Evolutionary conservation across 2,329 filamentous ascomycete species (phyloP).

Genomic region (Fusarium mundagurra): DNA sequence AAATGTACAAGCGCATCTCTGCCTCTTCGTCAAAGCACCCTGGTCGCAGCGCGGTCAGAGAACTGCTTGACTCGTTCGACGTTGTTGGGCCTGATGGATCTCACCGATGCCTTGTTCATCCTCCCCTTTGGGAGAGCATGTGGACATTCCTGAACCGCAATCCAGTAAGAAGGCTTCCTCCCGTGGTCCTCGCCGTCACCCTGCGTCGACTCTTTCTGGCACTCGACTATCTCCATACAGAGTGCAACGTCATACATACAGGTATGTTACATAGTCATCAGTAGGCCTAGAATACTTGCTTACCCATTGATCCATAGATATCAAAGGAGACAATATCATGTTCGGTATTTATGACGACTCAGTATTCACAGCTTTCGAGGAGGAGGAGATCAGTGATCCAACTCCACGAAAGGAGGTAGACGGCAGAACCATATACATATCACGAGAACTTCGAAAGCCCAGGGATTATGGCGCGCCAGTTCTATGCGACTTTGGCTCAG

Average conservation of each 20-base stretch:
- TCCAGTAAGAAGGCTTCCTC: slow-evolving; percentile 49
- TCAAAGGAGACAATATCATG: slow-evolving; percentile 60
- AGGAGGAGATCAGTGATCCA: slow-evolving; percentile 52
- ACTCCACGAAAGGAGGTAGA: slow-evolving; percentile 54
- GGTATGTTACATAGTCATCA: slow-evolving; percentile 41
- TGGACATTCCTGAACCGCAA: slow-evolving; percentile 52
- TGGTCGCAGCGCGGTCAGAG: slow-evolving; percentile 45
- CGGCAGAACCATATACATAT: slow-evolving; percentile 54
- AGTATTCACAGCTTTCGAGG: slow-evolving; percentile 51
- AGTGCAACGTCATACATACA: slow-evolving; percentile 57
- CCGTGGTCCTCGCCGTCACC: slow-evolving; percentile 47
- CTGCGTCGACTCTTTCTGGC: slow-evolving; percentile 54
- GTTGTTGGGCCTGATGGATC: slow-evolving; percentile 48
- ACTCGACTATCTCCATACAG: slow-evolving; percentile 57
- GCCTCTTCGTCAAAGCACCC: slow-evolving; percentile 41
- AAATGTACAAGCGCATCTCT: slow-evolving; percentile 55
- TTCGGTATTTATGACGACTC: slow-evolving; percentile 53
- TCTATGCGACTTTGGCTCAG: slow-evolving; percentile 62
- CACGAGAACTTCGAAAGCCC: slow-evolving; percentile 50
- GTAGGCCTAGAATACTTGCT: rapidly evolving
- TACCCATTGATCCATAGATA: slow-evolving; percentile 47
- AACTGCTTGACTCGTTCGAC: slow-evolving; percentile 51
- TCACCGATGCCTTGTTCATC: slow-evolving; percentile 52
- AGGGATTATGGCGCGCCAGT: slow-evolving; percentile 47
- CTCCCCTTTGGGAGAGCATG: slow-evolving; percentile 55